These are phyloP conservation scores for Tetrapisispora arboricola DNA, from an alignment of 805 yeast genomes.

Conservation along the genomic window DNA sequence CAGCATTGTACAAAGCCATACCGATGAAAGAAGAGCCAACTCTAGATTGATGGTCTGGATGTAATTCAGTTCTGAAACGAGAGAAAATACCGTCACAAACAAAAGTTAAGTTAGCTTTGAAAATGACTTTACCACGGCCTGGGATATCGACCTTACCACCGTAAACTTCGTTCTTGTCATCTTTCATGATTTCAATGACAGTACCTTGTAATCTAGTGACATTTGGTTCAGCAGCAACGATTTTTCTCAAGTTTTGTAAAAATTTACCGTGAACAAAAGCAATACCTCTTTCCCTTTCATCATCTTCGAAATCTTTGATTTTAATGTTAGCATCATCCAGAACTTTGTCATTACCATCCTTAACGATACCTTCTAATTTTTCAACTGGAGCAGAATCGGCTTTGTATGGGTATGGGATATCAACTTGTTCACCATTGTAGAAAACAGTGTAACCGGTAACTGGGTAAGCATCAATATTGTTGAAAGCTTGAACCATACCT, in stretches of 20 bases:
- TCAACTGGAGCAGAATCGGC: conserved; percentile 35
- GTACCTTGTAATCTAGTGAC: conserved; percentile 76
- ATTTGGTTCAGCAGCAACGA: conserved; percentile 61
- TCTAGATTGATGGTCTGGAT: conserved; percentile 49
- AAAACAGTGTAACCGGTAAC: conserved; percentile 76
- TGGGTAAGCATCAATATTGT: conserved; percentile 51
- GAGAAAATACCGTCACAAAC: conserved; percentile 93
- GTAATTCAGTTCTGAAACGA: conserved; percentile 70
- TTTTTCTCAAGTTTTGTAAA: conserved; percentile 58
- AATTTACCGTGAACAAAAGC: conserved; percentile 92
- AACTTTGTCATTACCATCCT: conserved; percentile 47
- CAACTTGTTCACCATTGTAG: conserved; percentile 46
- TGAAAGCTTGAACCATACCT: conserved; percentile 60
- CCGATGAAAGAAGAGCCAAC: conserved; percentile 85
- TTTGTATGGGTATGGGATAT: conserved; percentile 65
- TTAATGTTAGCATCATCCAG: conserved; percentile 42
- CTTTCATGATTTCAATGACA: conserved; percentile 55
- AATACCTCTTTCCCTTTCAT: conserved; percentile 55
- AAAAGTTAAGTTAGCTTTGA: conserved; percentile 55
- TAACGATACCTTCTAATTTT: conserved; percentile 47
- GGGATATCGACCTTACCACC: conserved; percentile 62
- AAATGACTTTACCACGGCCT: conserved; percentile 34
- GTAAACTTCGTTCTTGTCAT: conserved; percentile 45
- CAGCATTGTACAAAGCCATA: conserved; percentile 60
- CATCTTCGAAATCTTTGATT: conserved; percentile 45